phyloP scores from a whole-genome alignment of 2,329 filamentous ascomycete species.

The Colletotrichum euphorbiae region DNA sequence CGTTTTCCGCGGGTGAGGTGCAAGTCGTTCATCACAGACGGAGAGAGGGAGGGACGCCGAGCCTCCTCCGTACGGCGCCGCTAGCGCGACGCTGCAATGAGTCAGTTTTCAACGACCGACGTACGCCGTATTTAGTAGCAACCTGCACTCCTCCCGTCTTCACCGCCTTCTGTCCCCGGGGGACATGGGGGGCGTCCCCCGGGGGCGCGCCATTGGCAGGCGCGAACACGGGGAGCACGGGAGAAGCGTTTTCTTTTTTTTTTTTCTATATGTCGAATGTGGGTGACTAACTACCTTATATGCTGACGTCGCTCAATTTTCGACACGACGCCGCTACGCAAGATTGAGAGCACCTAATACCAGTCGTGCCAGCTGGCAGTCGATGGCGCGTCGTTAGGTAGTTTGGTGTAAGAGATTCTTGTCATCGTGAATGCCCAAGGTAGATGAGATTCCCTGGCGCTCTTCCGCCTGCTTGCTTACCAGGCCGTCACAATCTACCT shows the following conservation, averaged over 20 bases:
- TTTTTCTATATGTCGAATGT: conserved; percentile 11
- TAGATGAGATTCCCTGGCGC: neutral
- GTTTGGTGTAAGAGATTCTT: too few species aligned
- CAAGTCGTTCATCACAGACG: neutral
- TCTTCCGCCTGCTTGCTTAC: neutral
- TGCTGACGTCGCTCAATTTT: conserved; percentile 24
- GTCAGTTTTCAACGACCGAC: conserved; percentile 30
- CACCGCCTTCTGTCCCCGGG: conserved; percentile 27
- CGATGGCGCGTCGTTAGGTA: neutral
- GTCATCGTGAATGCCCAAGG: too few species aligned
- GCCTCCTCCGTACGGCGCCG: conserved; percentile 17
- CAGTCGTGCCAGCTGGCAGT: conserved; percentile 28
- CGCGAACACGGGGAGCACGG: neutral
- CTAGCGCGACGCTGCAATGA: conserved; percentile 31
- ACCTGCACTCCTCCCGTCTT: conserved; percentile 2
- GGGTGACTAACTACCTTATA: conserved; percentile 28
- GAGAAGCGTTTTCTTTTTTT: neutral
- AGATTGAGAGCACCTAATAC: neutral
- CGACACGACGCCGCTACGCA: conserved; percentile 12
- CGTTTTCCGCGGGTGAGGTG: too few species aligned
- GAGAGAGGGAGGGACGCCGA: neutral
- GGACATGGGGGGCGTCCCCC: too few species aligned
- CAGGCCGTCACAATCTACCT: too few species aligned
- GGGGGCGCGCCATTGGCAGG: conserved; percentile 31
- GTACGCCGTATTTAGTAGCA: conserved; percentile 17